Conservation (phyloP, 139 green algal genomes). For the Picochlorum costavermella region DNA sequence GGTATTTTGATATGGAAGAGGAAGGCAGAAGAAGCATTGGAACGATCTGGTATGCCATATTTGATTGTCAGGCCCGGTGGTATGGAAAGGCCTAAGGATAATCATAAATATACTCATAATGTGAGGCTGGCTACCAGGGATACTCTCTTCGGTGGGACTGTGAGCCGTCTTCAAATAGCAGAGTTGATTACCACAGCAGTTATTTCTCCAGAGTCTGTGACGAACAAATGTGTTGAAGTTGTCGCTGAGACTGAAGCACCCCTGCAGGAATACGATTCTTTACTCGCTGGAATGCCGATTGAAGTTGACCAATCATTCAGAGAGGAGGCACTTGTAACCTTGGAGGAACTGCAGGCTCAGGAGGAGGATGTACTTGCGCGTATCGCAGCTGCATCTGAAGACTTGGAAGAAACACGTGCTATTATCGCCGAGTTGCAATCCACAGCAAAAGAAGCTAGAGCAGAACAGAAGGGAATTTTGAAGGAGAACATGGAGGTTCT, state of each 20-base stretch:
- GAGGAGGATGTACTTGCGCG: neutral
- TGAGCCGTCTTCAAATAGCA: slow-evolving; percentile 78
- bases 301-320: slow-evolving; percentile 10
- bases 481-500: slow-evolving; percentile 22
- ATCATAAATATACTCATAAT: slow-evolving; percentile 86
- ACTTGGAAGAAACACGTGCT: slow-evolving; percentile 17
- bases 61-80: slow-evolving; percentile 83
- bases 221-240: slow-evolving; percentile 84
- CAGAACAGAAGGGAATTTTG: neutral
- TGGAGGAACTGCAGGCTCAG: slow-evolving; percentile 5
- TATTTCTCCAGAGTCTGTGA: slow-evolving; percentile 35
- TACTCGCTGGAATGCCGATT: slow-evolving; percentile 24
- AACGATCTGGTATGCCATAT: slow-evolving; percentile 72
- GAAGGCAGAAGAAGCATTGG: slow-evolving; percentile 70
- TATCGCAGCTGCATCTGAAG: slow-evolving; percentile 15
- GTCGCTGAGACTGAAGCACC: slow-evolving; percentile 58
- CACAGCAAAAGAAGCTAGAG: slow-evolving; percentile 5
- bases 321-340: slow-evolving; percentile 14
- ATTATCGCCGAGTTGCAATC: slow-evolving; percentile 12
- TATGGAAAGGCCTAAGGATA: slow-evolving; percentile 81
- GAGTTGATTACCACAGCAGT: slow-evolving; percentile 67
- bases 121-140: slow-evolving; percentile 55
- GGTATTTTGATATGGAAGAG: slow-evolving; percentile 81
- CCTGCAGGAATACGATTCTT: slow-evolving; percentile 24
- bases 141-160: slow-evolving; percentile 71